Evolutionary conservation across 176 grass and related monocot species (phyloP).

Genomic region (Puya raimondii): DNA sequence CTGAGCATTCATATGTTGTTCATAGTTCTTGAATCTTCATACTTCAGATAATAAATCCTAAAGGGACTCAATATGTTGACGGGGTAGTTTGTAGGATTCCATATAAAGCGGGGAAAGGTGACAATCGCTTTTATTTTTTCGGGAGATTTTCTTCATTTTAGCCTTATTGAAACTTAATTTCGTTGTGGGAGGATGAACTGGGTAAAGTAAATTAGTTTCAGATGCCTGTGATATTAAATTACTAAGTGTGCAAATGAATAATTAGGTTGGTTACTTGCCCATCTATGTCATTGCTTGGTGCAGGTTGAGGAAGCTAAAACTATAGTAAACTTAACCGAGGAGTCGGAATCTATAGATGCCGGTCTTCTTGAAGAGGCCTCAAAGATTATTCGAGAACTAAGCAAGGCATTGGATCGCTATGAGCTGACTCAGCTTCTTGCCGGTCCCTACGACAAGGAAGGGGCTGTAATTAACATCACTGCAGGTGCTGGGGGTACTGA

Average conservation of each 20-base stretch:
- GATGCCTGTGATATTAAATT: neutral
- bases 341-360: constrained; percentile 71
- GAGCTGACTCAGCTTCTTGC: constrained; percentile 94
- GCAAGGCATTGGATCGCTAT: constrained; percentile 70
- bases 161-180: neutral
- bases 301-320: constrained; percentile 94
- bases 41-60: no score
- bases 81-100: no score
- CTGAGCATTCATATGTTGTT: neutral
- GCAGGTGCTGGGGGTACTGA: constrained; percentile 96
- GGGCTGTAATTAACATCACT: constrained; percentile 80
- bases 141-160: no score
- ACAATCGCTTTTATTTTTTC: no score
- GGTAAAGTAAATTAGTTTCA: neutral
- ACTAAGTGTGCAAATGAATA: neutral
- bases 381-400: constrained; percentile 70
- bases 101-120: no score
- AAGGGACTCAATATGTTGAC: no score
- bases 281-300: constrained; percentile 9
- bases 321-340: constrained; percentile 77
- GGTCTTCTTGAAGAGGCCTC: constrained; percentile 77
- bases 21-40: neutral
- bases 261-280: constrained; percentile 1
- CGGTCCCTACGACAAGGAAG: constrained; percentile 96
- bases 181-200: neutral